These are phyloP conservation scores for Sporisorium reilianum DNA, from an alignment of 1,284 basidiomycete species.

Conservation along the genomic window DNA sequence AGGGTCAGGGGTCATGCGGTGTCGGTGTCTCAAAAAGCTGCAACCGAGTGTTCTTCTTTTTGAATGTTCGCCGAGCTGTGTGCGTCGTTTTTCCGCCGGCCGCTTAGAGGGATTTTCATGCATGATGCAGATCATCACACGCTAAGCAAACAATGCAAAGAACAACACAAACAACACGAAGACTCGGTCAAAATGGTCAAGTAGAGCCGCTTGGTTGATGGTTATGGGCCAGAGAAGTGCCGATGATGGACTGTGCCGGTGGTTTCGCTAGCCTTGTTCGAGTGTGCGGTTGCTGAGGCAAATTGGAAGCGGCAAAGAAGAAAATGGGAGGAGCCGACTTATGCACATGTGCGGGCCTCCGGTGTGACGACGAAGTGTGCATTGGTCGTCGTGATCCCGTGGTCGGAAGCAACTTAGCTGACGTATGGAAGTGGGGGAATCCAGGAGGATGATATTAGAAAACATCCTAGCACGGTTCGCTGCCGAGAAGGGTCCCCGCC, in stretches of 20 bases:
- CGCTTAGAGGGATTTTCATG: neutral
- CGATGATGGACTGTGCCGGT: too few relatives aligned
- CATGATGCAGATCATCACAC: constrained; percentile 1
- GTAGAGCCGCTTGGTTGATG: too few relatives aligned
- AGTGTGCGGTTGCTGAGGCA: too few relatives aligned
- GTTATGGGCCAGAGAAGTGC: too few relatives aligned
- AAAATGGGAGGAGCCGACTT: neutral
- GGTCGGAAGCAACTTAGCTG: too few relatives aligned
- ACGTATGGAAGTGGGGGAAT: neutral
- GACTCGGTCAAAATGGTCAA: neutral
- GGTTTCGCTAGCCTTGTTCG: too few relatives aligned
- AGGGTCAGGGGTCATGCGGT: too few relatives aligned
- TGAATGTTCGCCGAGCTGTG: neutral
- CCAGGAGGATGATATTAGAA: neutral
- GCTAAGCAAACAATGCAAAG: neutral
- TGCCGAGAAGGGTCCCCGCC: neutral
- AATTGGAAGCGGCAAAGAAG: too few relatives aligned
- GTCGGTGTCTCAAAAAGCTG: constrained; percentile 1
- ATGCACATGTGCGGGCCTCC: neutral
- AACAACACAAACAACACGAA: neutral
- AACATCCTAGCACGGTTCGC: neutral
- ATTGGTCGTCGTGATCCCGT: too few relatives aligned
- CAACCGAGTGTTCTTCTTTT: neutral
- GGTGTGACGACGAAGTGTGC: neutral
- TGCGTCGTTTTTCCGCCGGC: constrained; percentile 1